These are phyloP conservation scores for Spizellomyces sp. DNA, from an alignment of 192 early-diverging fungal genomes.

Conservation along the genomic window DNA sequence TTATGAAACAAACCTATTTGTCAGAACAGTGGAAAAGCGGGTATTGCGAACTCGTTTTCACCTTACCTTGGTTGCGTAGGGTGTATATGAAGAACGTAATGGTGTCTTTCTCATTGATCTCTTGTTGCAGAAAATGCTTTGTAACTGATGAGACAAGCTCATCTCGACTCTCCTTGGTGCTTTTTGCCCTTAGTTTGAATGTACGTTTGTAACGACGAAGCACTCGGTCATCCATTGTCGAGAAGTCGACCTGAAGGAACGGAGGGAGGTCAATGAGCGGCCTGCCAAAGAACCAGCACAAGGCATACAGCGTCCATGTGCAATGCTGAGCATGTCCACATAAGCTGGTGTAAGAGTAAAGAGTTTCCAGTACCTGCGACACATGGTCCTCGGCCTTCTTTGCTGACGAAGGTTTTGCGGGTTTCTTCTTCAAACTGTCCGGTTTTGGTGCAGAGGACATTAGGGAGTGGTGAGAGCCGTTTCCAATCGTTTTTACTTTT, in stretches of 20 bases:
- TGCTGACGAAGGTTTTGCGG: too few relatives aligned
- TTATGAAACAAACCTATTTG: neutral
- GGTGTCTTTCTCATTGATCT: conserved; percentile 48
- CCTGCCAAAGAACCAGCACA: neutral
- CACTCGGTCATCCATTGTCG: conserved; percentile 25
- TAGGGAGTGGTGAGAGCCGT: too few relatives aligned
- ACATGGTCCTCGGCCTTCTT: too few relatives aligned
- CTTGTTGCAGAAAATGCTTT: conserved; percentile 43
- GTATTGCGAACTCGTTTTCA: neutral
- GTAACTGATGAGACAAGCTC: conserved; percentile 43
- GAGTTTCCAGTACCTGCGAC: too few relatives aligned
- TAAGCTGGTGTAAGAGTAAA: too few relatives aligned
- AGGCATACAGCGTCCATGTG: too few relatives aligned
- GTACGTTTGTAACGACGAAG: conserved; percentile 34
- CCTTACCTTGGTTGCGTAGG: conserved; percentile 43
- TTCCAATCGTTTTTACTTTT: too few relatives aligned
- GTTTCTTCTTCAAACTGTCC: too few relatives aligned
- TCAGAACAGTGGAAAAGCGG: neutral
- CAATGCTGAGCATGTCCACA: too few relatives aligned
- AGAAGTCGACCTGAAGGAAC: conserved; percentile 35
- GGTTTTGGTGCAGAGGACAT: too few relatives aligned
- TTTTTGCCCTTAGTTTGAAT: conserved; percentile 31
- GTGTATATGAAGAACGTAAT: conserved; percentile 46
- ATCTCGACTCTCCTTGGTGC: conserved; percentile 29
- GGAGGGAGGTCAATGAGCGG: neutral